Evolutionary conservation across 1,139 yeast species (phyloP).

Genomic region (Kodamaea derodonti): DNA sequence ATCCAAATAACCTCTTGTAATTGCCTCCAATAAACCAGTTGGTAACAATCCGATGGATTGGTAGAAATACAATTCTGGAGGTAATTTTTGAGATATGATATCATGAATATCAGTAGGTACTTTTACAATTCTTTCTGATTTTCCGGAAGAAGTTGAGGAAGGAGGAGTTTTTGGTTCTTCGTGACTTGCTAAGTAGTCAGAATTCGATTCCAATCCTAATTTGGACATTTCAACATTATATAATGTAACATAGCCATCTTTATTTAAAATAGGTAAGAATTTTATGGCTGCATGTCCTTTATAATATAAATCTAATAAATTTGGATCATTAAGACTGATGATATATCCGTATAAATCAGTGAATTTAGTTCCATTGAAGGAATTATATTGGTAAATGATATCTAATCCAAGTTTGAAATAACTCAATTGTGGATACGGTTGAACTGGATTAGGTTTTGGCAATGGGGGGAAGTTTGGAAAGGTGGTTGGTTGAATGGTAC

Average conservation of each 20-base stretch:
- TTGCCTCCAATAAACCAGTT: constrained; percentile 61
- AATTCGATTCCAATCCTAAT: constrained; percentile 23
- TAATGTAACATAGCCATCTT: constrained; percentile 66
- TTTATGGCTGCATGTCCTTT: constrained; percentile 41
- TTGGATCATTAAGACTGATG: constrained; percentile 35
- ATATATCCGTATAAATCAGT: constrained; percentile 36
- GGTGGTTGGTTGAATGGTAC: constrained; percentile 65
- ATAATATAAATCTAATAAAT: constrained; percentile 33
- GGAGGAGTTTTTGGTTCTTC: constrained; percentile 3
- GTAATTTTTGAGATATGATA: constrained; percentile 78
- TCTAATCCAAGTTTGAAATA: constrained; percentile 44
- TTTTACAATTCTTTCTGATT: constrained; percentile 16
- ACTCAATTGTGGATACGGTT: constrained; percentile 42
- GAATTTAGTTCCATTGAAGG: constrained; percentile 24
- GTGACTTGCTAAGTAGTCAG: constrained; percentile 2
- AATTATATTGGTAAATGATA: constrained; percentile 35
- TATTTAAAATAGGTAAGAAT: constrained; percentile 65
- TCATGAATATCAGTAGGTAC: constrained; percentile 82
- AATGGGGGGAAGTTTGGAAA: constrained; percentile 55
- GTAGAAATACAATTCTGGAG: constrained; percentile 82
- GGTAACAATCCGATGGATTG: constrained; percentile 74
- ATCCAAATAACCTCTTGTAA: constrained; percentile 59
- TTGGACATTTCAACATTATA: constrained; percentile 39
- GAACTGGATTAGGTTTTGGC: constrained; percentile 43
- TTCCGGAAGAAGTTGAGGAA: constrained; percentile 1